phyloP scores from a whole-genome alignment of 306 rosid species.

The Arachis hypogaea region DNA sequence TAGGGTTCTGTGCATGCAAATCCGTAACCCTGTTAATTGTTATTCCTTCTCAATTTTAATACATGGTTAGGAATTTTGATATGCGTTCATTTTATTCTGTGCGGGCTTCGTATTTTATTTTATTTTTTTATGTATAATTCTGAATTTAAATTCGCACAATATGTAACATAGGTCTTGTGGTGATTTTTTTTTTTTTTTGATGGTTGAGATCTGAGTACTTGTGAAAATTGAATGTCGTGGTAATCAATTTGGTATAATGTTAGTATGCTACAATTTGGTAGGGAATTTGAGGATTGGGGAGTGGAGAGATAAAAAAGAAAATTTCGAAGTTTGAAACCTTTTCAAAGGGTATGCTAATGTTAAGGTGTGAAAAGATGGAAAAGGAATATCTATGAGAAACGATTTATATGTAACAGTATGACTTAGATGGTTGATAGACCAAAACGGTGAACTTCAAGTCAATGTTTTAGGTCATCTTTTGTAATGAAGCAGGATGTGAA shows the following conservation, averaged over 20 bases:
- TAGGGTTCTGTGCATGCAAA: conserved; percentile 19
- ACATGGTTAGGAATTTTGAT: conserved; percentile 14
- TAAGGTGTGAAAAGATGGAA: background rate
- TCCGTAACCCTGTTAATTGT: background rate
- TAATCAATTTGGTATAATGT: conserved; percentile 48
- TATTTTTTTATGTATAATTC: background rate
- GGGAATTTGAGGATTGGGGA: conserved; percentile 42
- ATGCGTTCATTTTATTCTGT: background rate
- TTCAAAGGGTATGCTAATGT: too few relatives aligned
- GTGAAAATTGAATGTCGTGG: conserved; percentile 49
- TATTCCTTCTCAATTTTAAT: conserved; percentile 21
- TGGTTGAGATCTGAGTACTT: conserved; percentile 42
- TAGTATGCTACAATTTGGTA: conserved; percentile 9
- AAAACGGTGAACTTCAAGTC: background rate
- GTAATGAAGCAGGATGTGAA: background rate
- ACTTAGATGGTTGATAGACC: background rate
- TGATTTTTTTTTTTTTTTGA: conserved; percentile 31
- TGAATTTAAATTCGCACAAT: conserved; percentile 35
- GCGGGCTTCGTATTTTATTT: conserved; percentile 20
- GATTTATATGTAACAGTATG: background rate
- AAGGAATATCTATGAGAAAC: background rate
- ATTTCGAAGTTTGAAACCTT: conserved; percentile 19
- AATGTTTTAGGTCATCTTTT: conserved; percentile 9
- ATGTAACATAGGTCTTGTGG: conserved; percentile 52
- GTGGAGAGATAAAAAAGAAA: conserved; percentile 53